Evolutionary conservation across 305 asterid species (phyloP).

Genomic region (Andrographis paniculata): DNA sequence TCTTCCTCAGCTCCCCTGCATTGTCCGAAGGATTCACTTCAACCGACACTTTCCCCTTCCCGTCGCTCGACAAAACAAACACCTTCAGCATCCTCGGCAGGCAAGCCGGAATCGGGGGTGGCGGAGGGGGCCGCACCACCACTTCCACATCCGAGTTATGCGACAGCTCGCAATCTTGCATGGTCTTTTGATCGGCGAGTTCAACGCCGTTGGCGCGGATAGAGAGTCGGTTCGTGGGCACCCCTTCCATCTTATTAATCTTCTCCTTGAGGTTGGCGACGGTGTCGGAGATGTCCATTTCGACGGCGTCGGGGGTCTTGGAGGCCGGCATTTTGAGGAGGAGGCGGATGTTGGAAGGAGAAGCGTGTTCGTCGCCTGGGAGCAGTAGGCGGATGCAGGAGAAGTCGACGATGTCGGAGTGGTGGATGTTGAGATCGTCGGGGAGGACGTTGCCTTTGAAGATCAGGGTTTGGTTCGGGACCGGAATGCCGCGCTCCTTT

Average conservation of each 20-base stretch:
- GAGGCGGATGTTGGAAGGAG: constrained; percentile 27
- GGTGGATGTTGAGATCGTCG: constrained; percentile 49
- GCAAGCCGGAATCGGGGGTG: constrained; percentile 18
- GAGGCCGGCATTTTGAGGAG: constrained; percentile 32
- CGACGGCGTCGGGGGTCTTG: constrained; percentile 14
- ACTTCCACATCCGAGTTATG: constrained; percentile 34
- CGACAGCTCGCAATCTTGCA: constrained; percentile 27
- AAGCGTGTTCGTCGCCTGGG: neutral
- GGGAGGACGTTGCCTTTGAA: constrained; percentile 35
- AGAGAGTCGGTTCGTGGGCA: constrained; percentile 16
- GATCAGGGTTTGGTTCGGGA: too few species aligned
- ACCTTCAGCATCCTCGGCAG: constrained; percentile 27
- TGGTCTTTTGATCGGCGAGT: constrained; percentile 28
- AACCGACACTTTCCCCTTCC: constrained; percentile 30
- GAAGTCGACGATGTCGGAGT: constrained; percentile 44
- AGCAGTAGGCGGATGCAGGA: constrained; percentile 37
- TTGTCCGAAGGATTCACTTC: constrained; percentile 37
- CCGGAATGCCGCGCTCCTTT: constrained; percentile 37
- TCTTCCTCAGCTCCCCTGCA: constrained; percentile 39
- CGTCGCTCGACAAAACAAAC: constrained; percentile 21
- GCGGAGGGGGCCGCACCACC: constrained; percentile 16
- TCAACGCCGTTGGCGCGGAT: constrained; percentile 38
- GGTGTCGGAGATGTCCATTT: constrained; percentile 28
- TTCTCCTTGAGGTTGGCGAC: constrained; percentile 35
- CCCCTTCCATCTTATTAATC: constrained; percentile 33